Evolutionary conservation across 2,329 filamentous ascomycete genomes (phyloP), one percentile per base, ranked within the genome.

Genomic region (Colletotrichum phormii): DNA sequence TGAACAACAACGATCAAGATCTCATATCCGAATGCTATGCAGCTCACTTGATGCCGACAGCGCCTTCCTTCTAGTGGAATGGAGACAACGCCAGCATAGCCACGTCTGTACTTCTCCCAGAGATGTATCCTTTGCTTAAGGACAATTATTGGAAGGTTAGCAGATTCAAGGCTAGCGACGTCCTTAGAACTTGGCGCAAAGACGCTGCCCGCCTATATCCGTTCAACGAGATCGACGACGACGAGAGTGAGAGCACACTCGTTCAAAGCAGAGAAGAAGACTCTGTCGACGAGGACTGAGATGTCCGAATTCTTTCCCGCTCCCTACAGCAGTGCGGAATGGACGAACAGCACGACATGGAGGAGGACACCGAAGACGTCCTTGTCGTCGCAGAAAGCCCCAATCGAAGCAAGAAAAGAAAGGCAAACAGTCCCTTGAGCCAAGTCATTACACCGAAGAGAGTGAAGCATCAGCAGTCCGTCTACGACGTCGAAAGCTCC

Each of bases 11-110:
- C 3, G 66, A 73, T 11, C 66, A 73, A 15, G 22, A 53, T 4
- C 11, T 71, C 15, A 35, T 73, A 6, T 49, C 54, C 7, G 7
- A 31, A 22, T 64, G 9, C 4, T 71, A 55, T 8, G 46, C 29
- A 9, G 31, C 54, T 33, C 61, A 73, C 24, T n/a, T 73, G 15
- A 65, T 65, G 55, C 71, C 71, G 22, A 22, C 54, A 2, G 66
- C 60, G 12, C 46, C 6, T 7, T 71, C 66, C 5, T 22, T 73
- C 3, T 73, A 66, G 71, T 73, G 71, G 66, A 60, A 65, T 8
- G 54, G 18, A 26, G 49, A 65, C n/a, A 70, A 72, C 29, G 55
- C 35, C 8, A 5, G 8, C 3, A 29, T 33, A n/a, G 61, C 66
- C 15, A 57, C 22, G 1, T 61, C 7, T 13, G 9, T 24, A 26